phyloP scores from a whole-genome alignment of 768 basidiomycete genomes.

The Calocybe gangraenosa region DNA sequence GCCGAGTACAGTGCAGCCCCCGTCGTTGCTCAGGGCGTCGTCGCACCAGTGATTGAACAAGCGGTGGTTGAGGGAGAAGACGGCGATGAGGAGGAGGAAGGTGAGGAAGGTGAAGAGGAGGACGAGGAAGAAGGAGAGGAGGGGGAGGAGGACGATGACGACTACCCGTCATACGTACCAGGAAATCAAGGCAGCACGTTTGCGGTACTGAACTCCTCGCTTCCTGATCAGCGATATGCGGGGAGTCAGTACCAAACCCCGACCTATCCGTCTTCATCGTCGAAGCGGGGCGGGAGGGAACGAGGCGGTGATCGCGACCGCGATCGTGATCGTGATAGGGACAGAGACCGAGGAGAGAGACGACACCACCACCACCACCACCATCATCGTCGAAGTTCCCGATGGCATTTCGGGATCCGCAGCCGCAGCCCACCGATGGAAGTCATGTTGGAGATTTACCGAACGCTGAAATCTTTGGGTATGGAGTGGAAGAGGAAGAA shows the following conservation, averaged over 20 bases:
- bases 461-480: conserved; percentile 81
- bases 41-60: too few species aligned
- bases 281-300: conserved; percentile 44
- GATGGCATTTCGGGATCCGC: conserved; percentile 97
- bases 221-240: conserved; percentile 51
- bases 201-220: conserved; percentile 85
- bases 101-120: too few species aligned
- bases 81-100: too few species aligned
- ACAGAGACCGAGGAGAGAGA: too few species aligned
- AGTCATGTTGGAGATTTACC: conserved; percentile 98
- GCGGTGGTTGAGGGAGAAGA: too few species aligned
- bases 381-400: conserved; percentile 63
- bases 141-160: too few species aligned
- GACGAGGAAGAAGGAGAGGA: too few species aligned
- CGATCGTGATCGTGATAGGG: too few species aligned
- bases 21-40: too few species aligned
- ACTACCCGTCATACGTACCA: too few species aligned
- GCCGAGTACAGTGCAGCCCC: too few species aligned
- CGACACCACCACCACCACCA: too few species aligned
- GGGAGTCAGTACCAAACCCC: conserved; percentile 61
- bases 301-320: conserved; percentile 40
- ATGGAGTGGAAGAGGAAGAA: conserved; percentile 99
- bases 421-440: conserved; percentile 96
- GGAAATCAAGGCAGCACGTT: conserved; percentile 46
- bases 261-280: conserved; percentile 54